Evolutionary conservation across 75 land plant genomes (phyloP), one percentile per base, ranked within the genome.

Genomic region (Pinus albicaulis): DNA sequence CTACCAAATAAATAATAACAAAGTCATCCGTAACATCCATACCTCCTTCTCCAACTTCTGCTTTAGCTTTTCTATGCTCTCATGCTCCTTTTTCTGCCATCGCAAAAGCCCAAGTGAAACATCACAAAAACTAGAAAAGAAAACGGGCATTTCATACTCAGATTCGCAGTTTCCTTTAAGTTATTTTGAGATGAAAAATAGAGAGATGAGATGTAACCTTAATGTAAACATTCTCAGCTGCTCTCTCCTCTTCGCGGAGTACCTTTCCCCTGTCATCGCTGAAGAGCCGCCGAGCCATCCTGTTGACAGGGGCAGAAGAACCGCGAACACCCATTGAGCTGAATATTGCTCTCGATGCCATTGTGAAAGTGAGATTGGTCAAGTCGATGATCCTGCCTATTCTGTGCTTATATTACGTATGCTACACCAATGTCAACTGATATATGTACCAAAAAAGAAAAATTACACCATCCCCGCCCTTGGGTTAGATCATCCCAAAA

Each of bases 211-310:
- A 20, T 55, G 79, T 25, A 17, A 77, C 79, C 79, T 71, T 53
- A 16, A 77, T 77, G 38, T 77, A 77, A n/a, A 77, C 58, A 59
- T 77, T 77, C 58, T 77, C 79, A 25, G 72, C 74, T 55, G 82
- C 84, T 68, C 57, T 61, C 55, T 82, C 84, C 64, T 82, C 84
- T 14, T 82, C 84, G 59, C 71, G 41, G 8, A 82, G 7, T 3
- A 83, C 53, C 73, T 59, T 56, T 14, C 81, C 81, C 59, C 72
- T 78, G 52, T 55, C 80, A 19, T 72, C 60, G 74, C 82, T 80
- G 80, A 77, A 77, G 15, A 56, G 36, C n/a, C 80, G 83, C 48
- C 12, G 14, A 24, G 44, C 38, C 76, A 22, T 17, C 38, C 17
- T 63, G 22, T 41, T 41, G 5, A 63, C 48, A 28, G 68, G 41